Base-by-base conservation (phyloP, 2,329 filamentous ascomycete genomes). In the Cyclaneusma minus region DNA sequence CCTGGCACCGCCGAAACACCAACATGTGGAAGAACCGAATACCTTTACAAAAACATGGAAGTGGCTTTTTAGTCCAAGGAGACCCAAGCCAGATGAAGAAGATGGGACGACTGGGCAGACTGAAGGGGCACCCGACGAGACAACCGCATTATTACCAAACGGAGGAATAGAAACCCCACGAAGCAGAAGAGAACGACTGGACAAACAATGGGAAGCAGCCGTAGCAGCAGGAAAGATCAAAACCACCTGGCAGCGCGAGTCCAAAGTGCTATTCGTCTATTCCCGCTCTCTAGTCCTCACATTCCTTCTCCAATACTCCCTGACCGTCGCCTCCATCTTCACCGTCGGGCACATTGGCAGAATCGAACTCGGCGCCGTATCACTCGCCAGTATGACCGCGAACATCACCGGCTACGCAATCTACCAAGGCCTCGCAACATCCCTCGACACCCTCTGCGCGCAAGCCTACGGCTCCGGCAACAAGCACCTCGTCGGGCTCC, bases 401-500 rank as follows among this genome's bases (percentile, higher is more conserved):
- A 82, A 72, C 36, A 85, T 89, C 39, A 79, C 68, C 9, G 81
- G 77, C 31, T 75, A 79, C 41, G 77, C 76, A 1, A 70, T 81
- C 10, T 78, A 81, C 44, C 78, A 84, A 44, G 79, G 84, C n/a
- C 62, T 95, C 9, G 77, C 84, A 1, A 95, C 87, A 4, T 82
- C 77, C 36, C 60, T 95, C 19, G 87, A 95, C 51, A 95, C 87
- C 0, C 69, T 95, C 3, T 94, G 87, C 49, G 71, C 87, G 0
- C 87, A 95, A 51, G 87, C 89, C 1, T 95, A 91, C 46, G 87
- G 89, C 3, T 91, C 81, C 1, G 87, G 87, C 0, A 79, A 78
- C 47, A 91, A 79, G 46, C 79, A 85, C 39, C 67, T 95, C 4
- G 87, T 95, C 31, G 87, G 81, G 2, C 50, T 89, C 29, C 81